A percentile compares a stretch with the other conserved stretches of the same genome.
These are phyloP conservation scores for bread wheat (Triticum aestivum) DNA, from an alignment of 176 grass and related monocot genomes.

Conservation along the genomic window DNA sequence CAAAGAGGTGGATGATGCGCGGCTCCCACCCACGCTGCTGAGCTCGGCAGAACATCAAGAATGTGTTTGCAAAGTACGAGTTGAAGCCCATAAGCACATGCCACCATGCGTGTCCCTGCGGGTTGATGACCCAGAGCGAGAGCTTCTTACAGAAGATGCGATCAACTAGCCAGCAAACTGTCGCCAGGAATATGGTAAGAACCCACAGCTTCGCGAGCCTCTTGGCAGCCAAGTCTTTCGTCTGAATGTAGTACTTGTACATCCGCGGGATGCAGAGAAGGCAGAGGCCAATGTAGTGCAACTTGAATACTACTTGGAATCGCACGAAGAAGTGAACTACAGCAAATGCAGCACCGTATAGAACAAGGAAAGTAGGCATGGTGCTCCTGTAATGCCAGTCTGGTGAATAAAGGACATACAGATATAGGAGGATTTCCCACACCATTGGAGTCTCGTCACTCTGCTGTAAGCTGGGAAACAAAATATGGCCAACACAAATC, in stretches of 20 bases:
- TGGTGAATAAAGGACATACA: constrained; percentile 91
- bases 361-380: constrained; percentile 88
- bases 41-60: constrained; percentile 88
- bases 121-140: constrained; percentile 75
- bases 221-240: constrained; percentile 66
- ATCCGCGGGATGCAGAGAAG: constrained; percentile 83
- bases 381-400: constrained; percentile 89
- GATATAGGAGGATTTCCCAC: constrained; percentile 82
- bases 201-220: constrained; percentile 72
- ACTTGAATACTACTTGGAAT: constrained; percentile 71
- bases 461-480: constrained; percentile 66
- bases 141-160: constrained; percentile 77
- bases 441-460: constrained; percentile 92
- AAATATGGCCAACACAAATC: constrained; percentile 19
- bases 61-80: constrained; percentile 84
- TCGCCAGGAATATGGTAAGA: constrained; percentile 53
- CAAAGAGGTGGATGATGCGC: constrained; percentile 40
- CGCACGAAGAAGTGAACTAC: constrained; percentile 64
- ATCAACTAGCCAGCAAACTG: constrained; percentile 69
- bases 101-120: constrained; percentile 89
- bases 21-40: constrained; percentile 79
- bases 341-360: constrained; percentile 78
- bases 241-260: constrained; percentile 97
- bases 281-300: constrained; percentile 76
- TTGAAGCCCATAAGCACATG: constrained; percentile 89